Evolutionary conservation across 2,329 filamentous ascomycete species (phyloP).

Genomic region (Aspergillus quadrilineatus): DNA sequence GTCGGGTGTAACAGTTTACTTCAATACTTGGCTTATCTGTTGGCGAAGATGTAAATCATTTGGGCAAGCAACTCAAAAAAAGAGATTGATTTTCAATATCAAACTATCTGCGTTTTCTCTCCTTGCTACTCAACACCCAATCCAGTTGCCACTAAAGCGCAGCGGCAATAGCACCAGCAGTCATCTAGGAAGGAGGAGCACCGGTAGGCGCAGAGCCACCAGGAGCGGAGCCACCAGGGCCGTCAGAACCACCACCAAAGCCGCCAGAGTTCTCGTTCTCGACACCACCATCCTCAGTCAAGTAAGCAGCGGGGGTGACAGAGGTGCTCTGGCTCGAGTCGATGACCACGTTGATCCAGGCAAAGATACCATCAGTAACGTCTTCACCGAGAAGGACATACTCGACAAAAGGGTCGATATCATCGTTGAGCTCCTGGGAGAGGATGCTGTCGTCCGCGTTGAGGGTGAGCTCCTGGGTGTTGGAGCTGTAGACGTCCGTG

Average conservation of each 20-base stretch:
- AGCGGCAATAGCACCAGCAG: no score
- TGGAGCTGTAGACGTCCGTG: slow-evolving; percentile 48
- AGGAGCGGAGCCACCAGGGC: not conserved
- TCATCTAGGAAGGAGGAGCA: not conserved
- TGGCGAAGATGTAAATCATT: no score
- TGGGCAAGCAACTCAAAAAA: no score
- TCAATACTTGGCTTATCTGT: no score
- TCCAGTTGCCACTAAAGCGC: no score
- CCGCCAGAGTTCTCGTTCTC: slow-evolving; percentile 26
- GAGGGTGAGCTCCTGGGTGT: slow-evolving; percentile 48
- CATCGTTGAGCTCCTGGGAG: slow-evolving; percentile 48
- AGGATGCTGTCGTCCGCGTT: slow-evolving; percentile 56
- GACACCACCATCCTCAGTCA: slow-evolving; percentile 36
- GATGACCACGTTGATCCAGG: slow-evolving; percentile 56
- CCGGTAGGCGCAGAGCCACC: not conserved
- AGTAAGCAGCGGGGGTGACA: slow-evolving; percentile 32
- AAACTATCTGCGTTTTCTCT: no score
- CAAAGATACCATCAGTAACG: slow-evolving; percentile 53
- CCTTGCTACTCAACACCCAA: no score
- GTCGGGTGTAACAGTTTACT: no score
- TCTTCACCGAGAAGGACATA: slow-evolving; percentile 57
- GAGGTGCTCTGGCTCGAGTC: slow-evolving; percentile 38
- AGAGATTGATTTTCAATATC: no score
- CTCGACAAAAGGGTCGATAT: slow-evolving; percentile 58
- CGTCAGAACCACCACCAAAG: slow-evolving; percentile 16